Evolutionary conservation across 352 stramenopile genomes (phyloP).

Genomic region (Phytopythium boreale): DNA sequence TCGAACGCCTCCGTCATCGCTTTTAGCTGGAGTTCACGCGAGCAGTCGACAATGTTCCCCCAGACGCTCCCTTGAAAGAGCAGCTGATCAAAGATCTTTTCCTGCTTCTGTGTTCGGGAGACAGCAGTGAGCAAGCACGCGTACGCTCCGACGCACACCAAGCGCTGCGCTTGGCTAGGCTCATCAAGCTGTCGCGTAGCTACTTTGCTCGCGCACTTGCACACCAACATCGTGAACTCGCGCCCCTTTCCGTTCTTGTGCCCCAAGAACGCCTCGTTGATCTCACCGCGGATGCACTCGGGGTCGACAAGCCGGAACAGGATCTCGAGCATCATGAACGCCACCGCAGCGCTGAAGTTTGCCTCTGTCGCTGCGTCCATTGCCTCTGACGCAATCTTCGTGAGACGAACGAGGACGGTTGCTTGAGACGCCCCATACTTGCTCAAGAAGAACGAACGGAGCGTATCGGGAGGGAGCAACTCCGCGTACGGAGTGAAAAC

Average conservation of each 20-base stretch:
- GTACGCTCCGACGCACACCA: slow-evolving; percentile 66
- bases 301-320: slow-evolving; percentile 61
- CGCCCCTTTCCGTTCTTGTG: slow-evolving; percentile 68
- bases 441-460: slow-evolving; percentile 52
- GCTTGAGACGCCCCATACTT: slow-evolving; percentile 21
- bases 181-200: slow-evolving; percentile 43
- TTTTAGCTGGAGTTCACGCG: slow-evolving; percentile 34
- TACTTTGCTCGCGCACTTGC: slow-evolving; percentile 81
- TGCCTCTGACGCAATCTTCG: slow-evolving; percentile 52
- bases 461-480: slow-evolving; percentile 23
- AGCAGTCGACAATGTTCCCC: slow-evolving; percentile 60
- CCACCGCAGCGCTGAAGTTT: slow-evolving; percentile 51
- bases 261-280: slow-evolving; percentile 72
- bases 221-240: slow-evolving; percentile 85
- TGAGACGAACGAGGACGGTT: slow-evolving; percentile 45
- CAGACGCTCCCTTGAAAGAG: slow-evolving; percentile 73
- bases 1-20: slow-evolving; percentile 51
- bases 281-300: slow-evolving; percentile 55
- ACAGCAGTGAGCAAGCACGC: slow-evolving; percentile 73
- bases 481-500: slow-evolving; percentile 56
- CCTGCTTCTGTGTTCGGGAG: slow-evolving; percentile 78
- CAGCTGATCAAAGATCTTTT: slow-evolving; percentile 87
- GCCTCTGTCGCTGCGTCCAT: slow-evolving; percentile 30
- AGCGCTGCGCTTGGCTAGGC: slow-evolving; percentile 32
- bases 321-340: slow-evolving; percentile 62